phyloP scores from a whole-genome alignment of 2,329 filamentous ascomycete genomes.

The Dothidotthia symphoricarpi region DNA sequence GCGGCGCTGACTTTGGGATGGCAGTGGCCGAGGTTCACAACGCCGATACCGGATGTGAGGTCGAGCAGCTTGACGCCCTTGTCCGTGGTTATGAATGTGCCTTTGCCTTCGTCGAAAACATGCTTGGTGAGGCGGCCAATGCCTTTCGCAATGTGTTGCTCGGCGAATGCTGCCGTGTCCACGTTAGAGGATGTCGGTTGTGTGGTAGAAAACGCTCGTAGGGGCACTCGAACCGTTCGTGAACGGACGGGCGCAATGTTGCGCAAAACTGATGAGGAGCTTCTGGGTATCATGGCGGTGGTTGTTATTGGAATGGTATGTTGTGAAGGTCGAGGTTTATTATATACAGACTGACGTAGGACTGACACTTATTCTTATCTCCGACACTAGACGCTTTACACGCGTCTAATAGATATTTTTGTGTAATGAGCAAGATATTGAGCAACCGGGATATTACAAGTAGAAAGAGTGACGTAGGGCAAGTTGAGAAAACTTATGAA shows the following conservation, averaged over 20 bases:
- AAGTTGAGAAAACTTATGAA: too few species aligned
- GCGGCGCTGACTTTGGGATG: constrained; percentile 33
- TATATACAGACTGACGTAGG: too few species aligned
- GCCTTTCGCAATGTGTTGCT: constrained; percentile 32
- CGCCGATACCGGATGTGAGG: constrained; percentile 30
- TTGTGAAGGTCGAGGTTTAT: too few species aligned
- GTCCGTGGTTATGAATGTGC: constrained; percentile 31
- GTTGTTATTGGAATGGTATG: constrained; percentile 3
- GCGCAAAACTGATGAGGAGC: constrained; percentile 13
- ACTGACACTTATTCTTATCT: too few species aligned
- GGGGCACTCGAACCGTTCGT: constrained; percentile 4
- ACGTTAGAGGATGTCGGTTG: constrained; percentile 12
- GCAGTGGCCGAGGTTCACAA: constrained; percentile 32
- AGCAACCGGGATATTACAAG: too few species aligned
- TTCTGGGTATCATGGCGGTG: constrained; percentile 11
- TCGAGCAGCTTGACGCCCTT: constrained; percentile 34
- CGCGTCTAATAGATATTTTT: too few species aligned
- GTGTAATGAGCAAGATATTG: too few species aligned
- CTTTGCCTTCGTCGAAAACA: constrained; percentile 32
- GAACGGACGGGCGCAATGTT: constrained; percentile 12
- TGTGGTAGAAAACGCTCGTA: constrained; percentile 21
- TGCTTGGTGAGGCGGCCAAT: constrained; percentile 34
- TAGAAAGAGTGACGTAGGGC: too few species aligned
- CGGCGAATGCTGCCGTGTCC: constrained; percentile 27
- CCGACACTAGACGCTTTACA: too few species aligned